phyloP scores from a whole-genome alignment of 768 basidiomycete species.

The Suillus clintonianus region DNA sequence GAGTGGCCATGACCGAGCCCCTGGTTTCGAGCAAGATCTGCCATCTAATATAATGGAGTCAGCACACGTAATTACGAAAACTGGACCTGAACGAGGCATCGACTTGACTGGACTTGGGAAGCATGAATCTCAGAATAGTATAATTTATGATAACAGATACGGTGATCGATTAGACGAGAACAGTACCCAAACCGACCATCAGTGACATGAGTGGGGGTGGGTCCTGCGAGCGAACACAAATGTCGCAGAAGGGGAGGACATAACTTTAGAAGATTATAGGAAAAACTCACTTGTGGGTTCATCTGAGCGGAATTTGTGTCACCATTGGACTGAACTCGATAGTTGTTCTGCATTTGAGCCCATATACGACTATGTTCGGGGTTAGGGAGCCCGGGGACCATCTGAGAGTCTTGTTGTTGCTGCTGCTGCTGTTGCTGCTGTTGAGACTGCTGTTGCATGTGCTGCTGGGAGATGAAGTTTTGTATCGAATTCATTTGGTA shows the following conservation, averaged over 20 bases:
- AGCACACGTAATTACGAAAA: constrained; percentile 21
- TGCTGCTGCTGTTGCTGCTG: constrained; percentile 46
- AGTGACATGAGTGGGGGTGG: constrained; percentile 8
- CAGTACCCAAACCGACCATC: constrained; percentile 4
- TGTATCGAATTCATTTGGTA: constrained; percentile 56
- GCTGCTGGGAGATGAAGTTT: constrained; percentile 45
- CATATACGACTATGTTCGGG: constrained; percentile 56
- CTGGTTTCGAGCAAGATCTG: constrained; percentile 46
- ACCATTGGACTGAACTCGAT: constrained; percentile 42
- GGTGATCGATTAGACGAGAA: constrained; percentile 1
- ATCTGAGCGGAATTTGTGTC: constrained; percentile 43
- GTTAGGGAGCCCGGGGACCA: constrained; percentile 44
- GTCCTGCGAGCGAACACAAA: constrained; percentile 19
- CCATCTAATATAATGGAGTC: constrained; percentile 39
- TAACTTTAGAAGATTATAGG: neutral
- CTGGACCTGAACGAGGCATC: constrained; percentile 7
- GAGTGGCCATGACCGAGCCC: constrained; percentile 42
- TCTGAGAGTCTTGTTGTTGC: constrained; percentile 40
- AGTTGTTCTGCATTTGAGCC: constrained; percentile 49
- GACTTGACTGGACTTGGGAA: constrained; percentile 6
- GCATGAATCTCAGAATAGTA: constrained; percentile 2
- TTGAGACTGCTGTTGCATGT: constrained; percentile 39
- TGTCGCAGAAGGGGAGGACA: constrained; percentile 11
- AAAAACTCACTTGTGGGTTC: constrained; percentile 49
- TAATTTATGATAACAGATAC: constrained; percentile 17